Percentiles rank a stretch among this genome's conserved stretches.
These are phyloP conservation scores for Pseudofabraea citricarpa DNA, from an alignment of 2,329 filamentous ascomycete species.

Conservation along the genomic window DNA sequence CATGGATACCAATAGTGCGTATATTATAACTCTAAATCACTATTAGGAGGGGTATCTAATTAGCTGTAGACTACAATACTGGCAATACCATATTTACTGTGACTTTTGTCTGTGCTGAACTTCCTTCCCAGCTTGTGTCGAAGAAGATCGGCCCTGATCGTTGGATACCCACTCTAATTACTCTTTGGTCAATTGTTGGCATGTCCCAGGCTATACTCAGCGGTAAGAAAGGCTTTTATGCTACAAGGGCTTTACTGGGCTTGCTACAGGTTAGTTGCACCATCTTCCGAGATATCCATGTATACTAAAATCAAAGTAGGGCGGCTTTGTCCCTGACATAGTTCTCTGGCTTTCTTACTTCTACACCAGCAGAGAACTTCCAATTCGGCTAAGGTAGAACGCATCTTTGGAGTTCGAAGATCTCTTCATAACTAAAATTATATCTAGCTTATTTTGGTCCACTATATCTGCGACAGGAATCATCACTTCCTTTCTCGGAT, in stretches of 20 bases:
- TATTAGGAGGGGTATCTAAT: constrained; percentile 1
- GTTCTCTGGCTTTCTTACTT: constrained; percentile 68
- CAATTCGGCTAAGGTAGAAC: constrained; percentile 47
- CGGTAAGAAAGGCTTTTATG: constrained; percentile 37
- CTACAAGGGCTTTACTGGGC: constrained; percentile 32
- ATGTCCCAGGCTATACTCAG: constrained; percentile 38
- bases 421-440: neutral
- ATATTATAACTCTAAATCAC: neutral
- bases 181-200: constrained; percentile 44
- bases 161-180: constrained; percentile 48
- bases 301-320: constrained; percentile 25
- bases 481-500: constrained; percentile 49
- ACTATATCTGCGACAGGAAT: constrained; percentile 39
- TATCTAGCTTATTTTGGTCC: constrained; percentile 59
- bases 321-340: constrained; percentile 57
- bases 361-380: constrained; percentile 66
- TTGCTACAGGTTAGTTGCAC: constrained; percentile 28
- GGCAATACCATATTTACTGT: constrained; percentile 51
- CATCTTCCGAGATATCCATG: neutral
- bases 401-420: neutral
- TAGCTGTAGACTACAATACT: constrained; percentile 37
- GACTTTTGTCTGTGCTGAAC: constrained; percentile 50
- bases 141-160: constrained; percentile 49
- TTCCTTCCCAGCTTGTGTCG: constrained; percentile 55
- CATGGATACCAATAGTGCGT: constrained; percentile 35